Evolutionary conservation across 2,329 filamentous ascomycete species (phyloP), one percentile per base, ranked within the genome.

Genomic region (Monosporascus sp.): DNA sequence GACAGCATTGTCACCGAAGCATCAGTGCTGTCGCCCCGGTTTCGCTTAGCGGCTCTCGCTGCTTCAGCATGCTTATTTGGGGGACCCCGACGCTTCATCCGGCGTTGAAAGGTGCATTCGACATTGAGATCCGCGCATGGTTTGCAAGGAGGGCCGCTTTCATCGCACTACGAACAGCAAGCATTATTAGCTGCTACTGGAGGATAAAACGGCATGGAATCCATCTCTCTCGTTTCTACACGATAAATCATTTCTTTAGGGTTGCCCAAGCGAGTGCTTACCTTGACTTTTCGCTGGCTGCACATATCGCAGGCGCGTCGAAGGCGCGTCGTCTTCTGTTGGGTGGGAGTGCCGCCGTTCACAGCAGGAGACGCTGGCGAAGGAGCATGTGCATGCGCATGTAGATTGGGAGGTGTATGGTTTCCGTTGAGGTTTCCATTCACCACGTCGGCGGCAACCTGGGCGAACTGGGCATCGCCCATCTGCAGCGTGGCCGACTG

Each of bases 231-330:
- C 31, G 31, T 34, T 14, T 34, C 31, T 14, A 14, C 9, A 14
- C 31, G 14, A 14, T 5, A 34, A 4, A 0, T 14, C 11, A 2
- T 1, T 14, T 34, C 31, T 2, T 34, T 14, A 34, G 31, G 11
- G 1, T 5, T 5, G 11, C 11, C 11, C 31, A 5, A 34, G 11
- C 31, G 11, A 14, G 1, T 34, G 31, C 31, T 34, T 53, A 74
- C 73, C 69, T 84, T 84, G 45, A 84, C 81, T 56, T 84, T 84
- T 53, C 81, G 78, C 66, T 80, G 77, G 54, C 80, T 83, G 64
- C 81, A 84, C 74, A 84, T 79, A 58, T 84, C 81, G 60, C 81
- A 84, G 15, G 81, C 81, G 48, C 81, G 76, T 54, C 81, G 73
- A 34, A 84, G 72, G 6, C 81, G 77, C 27, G 79, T 83, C 46